Percentiles rank a stretch among this genome's conserved stretches.
These are phyloP conservation scores for Incumbomyces lentus DNA, from an alignment of 2,329 filamentous ascomycete genomes.

Conservation along the genomic window DNA sequence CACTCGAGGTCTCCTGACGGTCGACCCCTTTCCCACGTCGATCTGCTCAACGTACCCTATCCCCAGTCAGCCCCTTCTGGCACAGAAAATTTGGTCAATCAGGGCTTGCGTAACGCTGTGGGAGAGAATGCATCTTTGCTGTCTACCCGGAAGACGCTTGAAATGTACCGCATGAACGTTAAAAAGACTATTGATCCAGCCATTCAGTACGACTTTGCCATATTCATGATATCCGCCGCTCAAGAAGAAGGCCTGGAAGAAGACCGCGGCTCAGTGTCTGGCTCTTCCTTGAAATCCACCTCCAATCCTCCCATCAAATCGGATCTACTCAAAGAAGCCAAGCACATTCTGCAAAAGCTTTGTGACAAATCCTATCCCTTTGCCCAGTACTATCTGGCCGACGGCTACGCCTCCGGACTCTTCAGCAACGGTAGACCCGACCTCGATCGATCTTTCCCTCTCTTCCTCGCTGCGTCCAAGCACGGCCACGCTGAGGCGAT, in stretches of 20 bases:
- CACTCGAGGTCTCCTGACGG: constrained; percentile 47
- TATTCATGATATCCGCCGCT: constrained; percentile 84
- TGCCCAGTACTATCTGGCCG: constrained; percentile 92
- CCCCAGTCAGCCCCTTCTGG: constrained; percentile 63
- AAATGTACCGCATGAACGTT: constrained; percentile 94
- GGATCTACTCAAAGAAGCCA: constrained; percentile 74
- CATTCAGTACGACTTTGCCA: constrained; percentile 91
- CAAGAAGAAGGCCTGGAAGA: constrained; percentile 59
- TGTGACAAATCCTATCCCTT: constrained; percentile 87
- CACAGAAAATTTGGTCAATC: constrained; percentile 60
- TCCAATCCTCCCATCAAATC: constrained; percentile 39
- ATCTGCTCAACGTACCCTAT: constrained; percentile 59
- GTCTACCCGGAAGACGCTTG: constrained; percentile 83
- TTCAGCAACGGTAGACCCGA: constrained; percentile 94
- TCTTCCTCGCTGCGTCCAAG: constrained; percentile 89
- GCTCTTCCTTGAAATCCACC: constrained; percentile 35
- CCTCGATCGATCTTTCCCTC: constrained; percentile 78
- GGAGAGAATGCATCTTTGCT: constrained; percentile 86
- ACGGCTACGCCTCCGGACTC: constrained; percentile 85
- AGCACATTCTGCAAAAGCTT: constrained; percentile 75
- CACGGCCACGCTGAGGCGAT: constrained; percentile 94
- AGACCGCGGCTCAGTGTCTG: constrained; percentile 20
- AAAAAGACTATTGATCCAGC: constrained; percentile 90
- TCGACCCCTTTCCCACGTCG: constrained; percentile 50
- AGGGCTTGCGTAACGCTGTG: constrained; percentile 64